These are phyloP conservation scores for Yamadazyma taylorii DNA, from an alignment of 1,139 yeast species.

Conservation along the genomic window DNA sequence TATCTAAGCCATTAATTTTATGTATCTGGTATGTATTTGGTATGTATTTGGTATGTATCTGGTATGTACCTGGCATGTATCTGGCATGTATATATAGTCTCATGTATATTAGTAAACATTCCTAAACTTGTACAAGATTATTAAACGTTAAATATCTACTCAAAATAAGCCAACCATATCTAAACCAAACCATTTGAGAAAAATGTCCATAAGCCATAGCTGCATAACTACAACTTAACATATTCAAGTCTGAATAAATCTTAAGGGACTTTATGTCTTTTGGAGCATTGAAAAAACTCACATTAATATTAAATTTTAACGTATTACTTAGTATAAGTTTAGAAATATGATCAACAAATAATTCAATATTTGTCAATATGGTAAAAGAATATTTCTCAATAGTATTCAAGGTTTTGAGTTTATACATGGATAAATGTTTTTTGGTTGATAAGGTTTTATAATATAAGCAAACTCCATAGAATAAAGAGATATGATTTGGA, in stretches of 20 bases:
- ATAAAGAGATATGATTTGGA: conserved; percentile 75
- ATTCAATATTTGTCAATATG: conserved; percentile 46
- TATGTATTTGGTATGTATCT: conserved; percentile 5
- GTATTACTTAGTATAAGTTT: conserved; percentile 30
- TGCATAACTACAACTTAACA: conserved; percentile 58
- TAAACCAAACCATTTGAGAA: conserved; percentile 94
- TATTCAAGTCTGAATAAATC: conserved; percentile 55
- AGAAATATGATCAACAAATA: conserved; percentile 35
- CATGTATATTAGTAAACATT: conserved; percentile 1
- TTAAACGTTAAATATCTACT: conserved; percentile 78
- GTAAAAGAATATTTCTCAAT: conserved; percentile 54
- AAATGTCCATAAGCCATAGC: conserved; percentile 85
- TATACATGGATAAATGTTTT: conserved; percentile 28
- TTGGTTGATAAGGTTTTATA: conserved; percentile 9
- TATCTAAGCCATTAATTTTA: no score
- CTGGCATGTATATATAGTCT: conserved; percentile 5
- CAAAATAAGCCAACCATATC: conserved; percentile 82
- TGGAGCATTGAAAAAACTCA: conserved; percentile 37
- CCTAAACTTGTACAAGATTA: conserved; percentile 47
- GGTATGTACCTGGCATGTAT: conserved; percentile 5
- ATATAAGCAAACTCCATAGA: conserved; percentile 51
- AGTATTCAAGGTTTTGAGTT: conserved; percentile 47
- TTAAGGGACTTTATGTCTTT: conserved; percentile 29
- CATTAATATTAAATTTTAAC: conserved; percentile 39
- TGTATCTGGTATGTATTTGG: conserved; percentile 5